Evolutionary conservation across 148 eudicot genomes (phyloP), one percentile per base, ranked within the genome.

Genomic region (Rhododendron williamsianum): DNA sequence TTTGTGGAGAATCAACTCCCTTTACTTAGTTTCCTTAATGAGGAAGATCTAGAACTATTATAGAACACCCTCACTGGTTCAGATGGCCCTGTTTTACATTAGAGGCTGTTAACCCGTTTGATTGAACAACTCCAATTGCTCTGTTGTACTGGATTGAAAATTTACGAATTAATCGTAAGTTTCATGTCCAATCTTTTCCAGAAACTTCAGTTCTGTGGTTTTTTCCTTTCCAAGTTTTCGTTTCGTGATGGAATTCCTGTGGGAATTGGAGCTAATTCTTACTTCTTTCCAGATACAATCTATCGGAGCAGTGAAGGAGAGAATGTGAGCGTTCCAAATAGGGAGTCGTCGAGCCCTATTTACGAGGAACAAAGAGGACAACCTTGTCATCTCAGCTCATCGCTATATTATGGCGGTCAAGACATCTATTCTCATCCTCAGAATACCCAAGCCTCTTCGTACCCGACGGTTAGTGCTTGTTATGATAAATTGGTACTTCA

Each of bases 341-440:
- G 86, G 86, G 91, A 89, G 23, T 48, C 25, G 23, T 43, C 23
- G 54, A 86, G 74, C 82, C 85, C 93, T 25, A 87, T 52, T 79
- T 92, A 88, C 73, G 89, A 89, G 23, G 90, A 93, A 65, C 91
- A 91, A 79, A 86, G 87, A 82, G 86, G 82, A 9, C 94, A 90
- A 65, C 98, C 98, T 41, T 92, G 93, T 86, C 89, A 92, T 84
- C 89, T 93, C 88, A 96, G 98, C 94, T 93, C 96, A 2, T 96
- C 98, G 2, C 90, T 96, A 43, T 96, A 96, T 85, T 94, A 94
- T 87, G 98, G 98, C 63, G 97, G 98, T 84, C 98, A 92, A 90
- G 98, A 96, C 38, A 80, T 86, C 65, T 94, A 93, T 86, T 80
- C 90, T 27, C 88, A 73, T 0, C 84, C 94, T 88, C 87, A 82